Base-by-base conservation (phyloP, 441 rosid genomes). In the Populus hybrid region DNA sequence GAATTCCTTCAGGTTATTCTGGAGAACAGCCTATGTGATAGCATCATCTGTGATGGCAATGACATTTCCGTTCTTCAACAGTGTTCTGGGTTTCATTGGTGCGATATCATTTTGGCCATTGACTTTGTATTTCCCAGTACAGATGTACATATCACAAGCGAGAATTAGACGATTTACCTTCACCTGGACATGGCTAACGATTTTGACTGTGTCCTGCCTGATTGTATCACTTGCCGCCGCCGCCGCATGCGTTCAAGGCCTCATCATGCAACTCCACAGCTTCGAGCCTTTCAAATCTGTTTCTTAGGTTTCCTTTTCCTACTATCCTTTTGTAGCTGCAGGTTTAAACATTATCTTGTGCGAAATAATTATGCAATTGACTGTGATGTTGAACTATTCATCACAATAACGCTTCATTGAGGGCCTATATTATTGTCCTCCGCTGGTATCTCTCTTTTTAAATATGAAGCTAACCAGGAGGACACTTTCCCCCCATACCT, bases 21-120 rank as follows among this genome's bases (percentile, higher is more conserved):
- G 97, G 94, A 88, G 97, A 81, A 83, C 91, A 19, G 12, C 28
- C 24, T 91, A 82, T 69, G 97, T 89, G 75, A 74, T 86, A 59
- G 0, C 78, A 16, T 80, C 90, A 34, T 81, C 88, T 24, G 2
- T 85, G 28, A 50, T 89, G 19, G 89, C 91, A 12, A 90, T 91
- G 90, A 84, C 82, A 68, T 76, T 91, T 73, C 97, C 97, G 3
- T 91, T 91, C 85, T 91, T 91, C 86, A 89, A 89, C 42, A 83
- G 86, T 2, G 82, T 90, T 4, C 80, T 89, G 3, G 97, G 94
- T 57, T 75, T 91, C 46, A 84, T 90, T 0, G 97, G 94, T 0
- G 90, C 93, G 3, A 40, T 83, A 2, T 71, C 82, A 24, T 91
- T 90, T 82, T 89, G 91, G 91, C 93, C 92, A 0, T 77, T 91